Evolutionary conservation across 345 rosid species (phyloP).

Genomic region (Acer yangbiense): DNA sequence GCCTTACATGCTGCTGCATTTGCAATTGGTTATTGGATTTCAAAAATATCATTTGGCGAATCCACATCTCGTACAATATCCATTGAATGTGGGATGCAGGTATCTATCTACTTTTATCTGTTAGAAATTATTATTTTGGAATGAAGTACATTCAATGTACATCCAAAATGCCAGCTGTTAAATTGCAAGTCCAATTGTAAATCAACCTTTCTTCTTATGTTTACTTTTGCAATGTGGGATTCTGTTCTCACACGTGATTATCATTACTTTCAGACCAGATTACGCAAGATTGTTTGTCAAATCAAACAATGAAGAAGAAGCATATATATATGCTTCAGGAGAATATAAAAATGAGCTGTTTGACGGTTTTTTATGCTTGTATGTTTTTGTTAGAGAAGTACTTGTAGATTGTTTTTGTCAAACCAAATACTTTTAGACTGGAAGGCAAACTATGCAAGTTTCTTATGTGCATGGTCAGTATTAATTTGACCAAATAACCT

Average conservation of each 20-base stretch:
- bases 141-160: background rate
- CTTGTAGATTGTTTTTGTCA: background rate
- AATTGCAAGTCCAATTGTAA: background rate
- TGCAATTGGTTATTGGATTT: conserved; percentile 83
- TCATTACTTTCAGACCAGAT: background rate
- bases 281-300: background rate
- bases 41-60: conserved; percentile 84
- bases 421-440: background rate
- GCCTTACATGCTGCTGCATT: conserved; percentile 80
- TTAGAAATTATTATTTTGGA: background rate
- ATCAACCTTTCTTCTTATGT: background rate
- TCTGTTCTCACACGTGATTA: background rate
- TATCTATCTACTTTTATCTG: conserved; percentile 20
- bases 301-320: background rate
- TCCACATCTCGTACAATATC: conserved; percentile 98
- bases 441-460: background rate
- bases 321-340: background rate
- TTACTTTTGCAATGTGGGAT: background rate
- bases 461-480: background rate
- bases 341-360: background rate
- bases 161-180: background rate
- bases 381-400: background rate
- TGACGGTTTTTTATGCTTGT: background rate
- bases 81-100: conserved; percentile 99
- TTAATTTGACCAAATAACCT: background rate